Conservation (phyloP, 495 filamentous ascomycete species). For the Hypoxylon fuscum region DNA sequence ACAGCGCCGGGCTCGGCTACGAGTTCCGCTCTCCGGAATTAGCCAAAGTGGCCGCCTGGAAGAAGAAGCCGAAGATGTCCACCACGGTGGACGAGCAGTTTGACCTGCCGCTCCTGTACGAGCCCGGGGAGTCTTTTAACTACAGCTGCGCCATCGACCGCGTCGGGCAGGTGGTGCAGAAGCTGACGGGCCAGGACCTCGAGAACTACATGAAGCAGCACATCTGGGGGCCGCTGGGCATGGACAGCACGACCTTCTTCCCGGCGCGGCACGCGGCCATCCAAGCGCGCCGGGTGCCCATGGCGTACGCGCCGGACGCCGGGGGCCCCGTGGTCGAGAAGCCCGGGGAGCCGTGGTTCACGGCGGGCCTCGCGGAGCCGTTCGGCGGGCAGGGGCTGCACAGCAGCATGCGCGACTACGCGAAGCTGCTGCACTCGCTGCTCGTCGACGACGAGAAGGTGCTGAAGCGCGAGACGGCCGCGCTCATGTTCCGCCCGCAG, state of each 20-base stretch:
- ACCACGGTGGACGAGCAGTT: constrained; percentile 45
- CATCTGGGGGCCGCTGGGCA: constrained; percentile 37
- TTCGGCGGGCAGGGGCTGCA: constrained; percentile 29
- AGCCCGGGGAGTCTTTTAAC: constrained; percentile 59
- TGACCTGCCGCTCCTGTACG: constrained; percentile 53
- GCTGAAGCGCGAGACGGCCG: constrained; percentile 23
- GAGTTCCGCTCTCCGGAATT: constrained; percentile 19
- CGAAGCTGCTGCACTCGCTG: constrained; percentile 35
- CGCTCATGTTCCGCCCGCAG: constrained; percentile 26
- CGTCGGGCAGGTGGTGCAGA: constrained; percentile 52
- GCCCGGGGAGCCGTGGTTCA: not conserved
- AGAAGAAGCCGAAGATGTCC: constrained; percentile 14
- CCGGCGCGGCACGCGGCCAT: constrained; percentile 25
- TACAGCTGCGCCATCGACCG: constrained; percentile 63
- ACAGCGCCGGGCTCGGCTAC: constrained; percentile 40
- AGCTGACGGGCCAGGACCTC: constrained; percentile 36
- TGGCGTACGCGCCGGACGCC: constrained; percentile 4
- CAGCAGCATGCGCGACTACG: constrained; percentile 18
- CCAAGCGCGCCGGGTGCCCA: constrained; percentile 8
- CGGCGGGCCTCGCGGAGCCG: not conserved
- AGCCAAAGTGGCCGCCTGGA: constrained; percentile 28
- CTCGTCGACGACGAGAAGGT: constrained; percentile 41
- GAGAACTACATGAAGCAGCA: constrained; percentile 43
- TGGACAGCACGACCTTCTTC: constrained; percentile 44
- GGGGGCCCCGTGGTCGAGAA: constrained; percentile 11